Percentiles rank a stretch among this genome's conserved stretches.
Conservation (phyloP, 441 rosid species). For the Capsella rubella region DNA sequence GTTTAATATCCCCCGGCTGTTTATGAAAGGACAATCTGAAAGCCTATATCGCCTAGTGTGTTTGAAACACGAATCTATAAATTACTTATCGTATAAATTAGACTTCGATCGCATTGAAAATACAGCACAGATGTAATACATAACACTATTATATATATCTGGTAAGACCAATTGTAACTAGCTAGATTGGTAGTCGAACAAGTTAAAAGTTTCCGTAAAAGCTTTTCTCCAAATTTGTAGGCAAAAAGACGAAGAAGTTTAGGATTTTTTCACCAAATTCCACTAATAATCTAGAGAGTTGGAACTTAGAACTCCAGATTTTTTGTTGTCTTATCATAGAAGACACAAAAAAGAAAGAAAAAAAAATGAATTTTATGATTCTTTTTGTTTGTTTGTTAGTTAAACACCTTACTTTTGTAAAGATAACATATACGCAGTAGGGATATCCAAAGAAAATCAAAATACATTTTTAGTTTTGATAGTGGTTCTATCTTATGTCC, state of each 20-base stretch:
- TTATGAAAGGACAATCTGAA: slow-evolving; percentile 24
- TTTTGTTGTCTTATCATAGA: slow-evolving; percentile 26
- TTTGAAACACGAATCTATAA: not conserved
- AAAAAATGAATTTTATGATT: not conserved
- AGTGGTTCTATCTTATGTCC: slow-evolving; percentile 2
- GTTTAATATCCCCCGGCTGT: slow-evolving; percentile 9
- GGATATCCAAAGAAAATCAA: not conserved
- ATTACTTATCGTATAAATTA: slow-evolving; percentile 12
- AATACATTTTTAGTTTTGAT: not conserved
- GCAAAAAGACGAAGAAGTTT: slow-evolving; percentile 34
- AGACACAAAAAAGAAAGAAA: not conserved
- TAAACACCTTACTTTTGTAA: not conserved
- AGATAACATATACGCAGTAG: not conserved
- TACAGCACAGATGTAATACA: slow-evolving; percentile 1
- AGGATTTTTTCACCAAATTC: slow-evolving; percentile 37
- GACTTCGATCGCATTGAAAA: slow-evolving; percentile 12
- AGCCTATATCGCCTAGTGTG: not conserved
- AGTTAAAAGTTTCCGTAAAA: slow-evolving; percentile 36
- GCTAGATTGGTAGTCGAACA: slow-evolving; percentile 11
- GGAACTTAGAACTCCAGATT: slow-evolving; percentile 13
- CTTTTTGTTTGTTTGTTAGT: not conserved
- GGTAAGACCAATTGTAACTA: slow-evolving; percentile 1
- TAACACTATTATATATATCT: not conserved
- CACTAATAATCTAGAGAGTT: slow-evolving; percentile 27
- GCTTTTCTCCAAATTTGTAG: slow-evolving; percentile 17